These are phyloP conservation scores for Diaporthe sp. DNA, from an alignment of 2,329 filamentous ascomycete species.

Conservation along the genomic window DNA sequence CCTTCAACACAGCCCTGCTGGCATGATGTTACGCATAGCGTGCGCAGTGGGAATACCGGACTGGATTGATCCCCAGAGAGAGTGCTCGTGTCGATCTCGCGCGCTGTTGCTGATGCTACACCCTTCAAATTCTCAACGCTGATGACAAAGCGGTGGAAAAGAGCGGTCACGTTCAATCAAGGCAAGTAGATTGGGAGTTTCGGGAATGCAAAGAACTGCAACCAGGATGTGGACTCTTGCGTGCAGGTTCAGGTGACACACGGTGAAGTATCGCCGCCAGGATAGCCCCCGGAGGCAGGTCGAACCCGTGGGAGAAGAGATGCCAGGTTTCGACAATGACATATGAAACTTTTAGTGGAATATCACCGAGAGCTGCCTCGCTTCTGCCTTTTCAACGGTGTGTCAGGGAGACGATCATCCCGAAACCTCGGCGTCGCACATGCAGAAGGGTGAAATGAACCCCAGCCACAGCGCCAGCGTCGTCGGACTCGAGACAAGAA, in stretches of 20 bases:
- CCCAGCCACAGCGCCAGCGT: conserved; percentile 36
- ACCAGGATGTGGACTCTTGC: conserved; percentile 18
- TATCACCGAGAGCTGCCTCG: conserved; percentile 18
- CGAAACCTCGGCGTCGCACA: conserved; percentile 35
- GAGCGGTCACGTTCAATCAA: conserved; percentile 6
- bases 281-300: conserved; percentile 11
- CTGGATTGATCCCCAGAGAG: background rate
- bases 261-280: conserved; percentile 7
- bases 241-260: conserved; percentile 21
- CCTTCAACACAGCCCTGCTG: background rate
- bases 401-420: conserved; percentile 34
- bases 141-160: background rate
- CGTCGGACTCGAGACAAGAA: conserved; percentile 1
- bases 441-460: conserved; percentile 23
- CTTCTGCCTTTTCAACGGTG: conserved; percentile 29
- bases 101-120: background rate
- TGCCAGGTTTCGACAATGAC: conserved; percentile 30
- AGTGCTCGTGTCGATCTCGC: background rate
- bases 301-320: conserved; percentile 27
- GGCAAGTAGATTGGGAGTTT: conserved; percentile 19
- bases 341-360: conserved; percentile 30
- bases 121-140: background rate
- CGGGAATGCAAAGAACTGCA: conserved; percentile 6
- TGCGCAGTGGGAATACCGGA: background rate
- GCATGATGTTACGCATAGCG: background rate